Conservation (phyloP, 257 asterid genomes). For the Forsythia viridissima region DNA sequence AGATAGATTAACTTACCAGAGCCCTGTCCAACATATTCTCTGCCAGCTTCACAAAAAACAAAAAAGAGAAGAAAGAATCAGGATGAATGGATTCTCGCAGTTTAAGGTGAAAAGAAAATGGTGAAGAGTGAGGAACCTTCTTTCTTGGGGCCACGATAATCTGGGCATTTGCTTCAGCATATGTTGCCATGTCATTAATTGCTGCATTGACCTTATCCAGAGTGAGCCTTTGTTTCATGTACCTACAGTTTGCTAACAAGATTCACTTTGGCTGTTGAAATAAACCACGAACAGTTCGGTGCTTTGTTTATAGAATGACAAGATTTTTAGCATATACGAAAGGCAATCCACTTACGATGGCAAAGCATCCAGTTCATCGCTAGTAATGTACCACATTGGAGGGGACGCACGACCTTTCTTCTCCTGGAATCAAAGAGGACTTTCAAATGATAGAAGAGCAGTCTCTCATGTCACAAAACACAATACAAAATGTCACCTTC, state of each 20-base stretch:
- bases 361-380: slow-evolving; percentile 76
- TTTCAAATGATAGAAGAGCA: background rate
- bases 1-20: slow-evolving; percentile 53
- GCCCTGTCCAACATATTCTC: slow-evolving; percentile 82
- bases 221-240: slow-evolving; percentile 94
- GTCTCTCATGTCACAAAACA: background rate
- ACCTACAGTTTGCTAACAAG: slow-evolving; percentile 50
- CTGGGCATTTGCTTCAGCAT: slow-evolving; percentile 90
- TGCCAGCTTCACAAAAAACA: slow-evolving; percentile 55
- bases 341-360: slow-evolving; percentile 66
- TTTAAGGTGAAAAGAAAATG: slow-evolving; percentile 2
- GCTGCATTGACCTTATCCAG: slow-evolving; percentile 91
- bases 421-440: slow-evolving; percentile 44
- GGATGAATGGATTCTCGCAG: slow-evolving; percentile 19
- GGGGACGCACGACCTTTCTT: slow-evolving; percentile 77
- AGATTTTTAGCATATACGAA: background rate
- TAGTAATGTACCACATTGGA: slow-evolving; percentile 73
- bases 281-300: background rate
- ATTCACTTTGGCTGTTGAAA: slow-evolving; percentile 2
- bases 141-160: slow-evolving; percentile 82
- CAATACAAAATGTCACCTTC: background rate
- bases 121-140: slow-evolving; percentile 47
- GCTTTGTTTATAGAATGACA: slow-evolving; percentile 2
- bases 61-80: slow-evolving; percentile 12
- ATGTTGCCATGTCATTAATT: slow-evolving; percentile 75